Base-by-base conservation (phyloP, 2,329 filamentous ascomycete genomes). In the Cercospora canescens region DNA sequence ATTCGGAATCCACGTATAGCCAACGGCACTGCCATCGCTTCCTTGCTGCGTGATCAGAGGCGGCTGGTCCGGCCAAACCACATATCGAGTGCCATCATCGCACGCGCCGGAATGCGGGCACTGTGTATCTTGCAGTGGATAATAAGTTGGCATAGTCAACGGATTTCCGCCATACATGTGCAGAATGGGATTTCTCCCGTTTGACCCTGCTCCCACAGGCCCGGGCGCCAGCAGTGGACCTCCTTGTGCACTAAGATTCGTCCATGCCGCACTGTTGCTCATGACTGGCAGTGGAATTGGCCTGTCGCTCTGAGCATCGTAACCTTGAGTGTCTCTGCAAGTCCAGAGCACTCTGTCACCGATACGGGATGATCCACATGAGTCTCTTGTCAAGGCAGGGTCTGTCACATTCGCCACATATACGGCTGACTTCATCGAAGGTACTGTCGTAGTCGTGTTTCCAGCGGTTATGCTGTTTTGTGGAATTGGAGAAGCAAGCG, bases 241-340 rank as follows among this genome's bases (percentile, higher is more conserved):
- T 30, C 65, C 67, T 16, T 21, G 28, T 16, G 57, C 3, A 30
- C 62, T 54, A 32, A 72, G 60, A 24, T 72, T 55, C 7, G 68
- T 70, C 72, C 72, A 74, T 24, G 69, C 68, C 8, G 68, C 71
- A 14, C 67, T 67, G 37, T 70, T 73, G 50, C 66, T 65, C n/a
- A 72, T 63, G 11, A 73, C 63, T 3, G 71, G 67, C 2, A 67
- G 34, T 21, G 52, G 16, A 11, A 63, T 60, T 16, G 48, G 39
- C 48, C 56, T 64, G 48, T 58, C 50, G 28, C 67, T 35, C 14
- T 60, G 16, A 16, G 64, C 32, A 58, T 55, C 34, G 52, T 69
- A 72, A 4, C 48, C 41, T 37, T 64, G 61, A 12, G 71, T 74
- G 28, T 74, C 72, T 63, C 72, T 65, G 64, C 72, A 74, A 24